Percentiles rank a stretch among this genome's conserved stretches.
These are phyloP conservation scores for Nemania sp. DNA, from an alignment of 2,329 filamentous ascomycete species.

Conservation along the genomic window DNA sequence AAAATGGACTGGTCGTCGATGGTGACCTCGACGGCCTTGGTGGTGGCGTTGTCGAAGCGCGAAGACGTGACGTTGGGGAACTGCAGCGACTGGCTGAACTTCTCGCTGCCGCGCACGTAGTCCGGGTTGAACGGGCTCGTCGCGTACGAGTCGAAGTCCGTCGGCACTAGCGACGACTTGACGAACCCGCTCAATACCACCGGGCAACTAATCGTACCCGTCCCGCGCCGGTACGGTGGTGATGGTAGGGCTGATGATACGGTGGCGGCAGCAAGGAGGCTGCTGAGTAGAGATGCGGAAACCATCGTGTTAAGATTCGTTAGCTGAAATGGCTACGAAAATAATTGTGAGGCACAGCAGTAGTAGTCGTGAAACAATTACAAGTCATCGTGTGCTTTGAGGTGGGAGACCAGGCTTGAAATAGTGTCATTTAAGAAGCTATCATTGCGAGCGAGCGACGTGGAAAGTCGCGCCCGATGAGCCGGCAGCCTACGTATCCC, in stretches of 20 bases:
- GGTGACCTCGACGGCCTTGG: slow-evolving; percentile 48
- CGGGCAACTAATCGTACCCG: slow-evolving; percentile 34
- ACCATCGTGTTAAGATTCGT: slow-evolving; percentile 32
- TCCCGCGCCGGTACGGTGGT: slow-evolving; percentile 27
- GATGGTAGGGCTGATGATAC: slow-evolving; percentile 28
- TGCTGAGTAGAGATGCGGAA: slow-evolving; percentile 27
- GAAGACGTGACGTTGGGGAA: slow-evolving; percentile 36
- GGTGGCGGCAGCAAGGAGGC: slow-evolving; percentile 23
- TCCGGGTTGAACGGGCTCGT: slow-evolving; percentile 40
- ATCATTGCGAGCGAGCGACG: slow-evolving; percentile 12
- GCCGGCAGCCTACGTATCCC: too few relatives aligned
- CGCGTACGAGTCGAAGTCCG: slow-evolving; percentile 39
- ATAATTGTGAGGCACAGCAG: neutral
- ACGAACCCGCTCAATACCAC: slow-evolving; percentile 36
- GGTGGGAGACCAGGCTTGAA: neutral
- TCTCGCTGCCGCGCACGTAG: slow-evolving; percentile 35
- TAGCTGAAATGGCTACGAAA: too few relatives aligned
- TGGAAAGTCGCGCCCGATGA: slow-evolving; percentile 5
- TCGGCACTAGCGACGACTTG: slow-evolving; percentile 28
- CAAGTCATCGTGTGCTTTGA: too few relatives aligned
- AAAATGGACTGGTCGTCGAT: slow-evolving; percentile 50
- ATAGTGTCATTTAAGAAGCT: slow-evolving; percentile 5
- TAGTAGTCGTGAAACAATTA: neutral
- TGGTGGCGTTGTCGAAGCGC: slow-evolving; percentile 46
- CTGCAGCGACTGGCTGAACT: slow-evolving; percentile 35